Evolutionary conservation across 129 eudicot genomes (phyloP), one percentile per base, ranked within the genome.

Genomic region (Saposhnikovia divaricata): DNA sequence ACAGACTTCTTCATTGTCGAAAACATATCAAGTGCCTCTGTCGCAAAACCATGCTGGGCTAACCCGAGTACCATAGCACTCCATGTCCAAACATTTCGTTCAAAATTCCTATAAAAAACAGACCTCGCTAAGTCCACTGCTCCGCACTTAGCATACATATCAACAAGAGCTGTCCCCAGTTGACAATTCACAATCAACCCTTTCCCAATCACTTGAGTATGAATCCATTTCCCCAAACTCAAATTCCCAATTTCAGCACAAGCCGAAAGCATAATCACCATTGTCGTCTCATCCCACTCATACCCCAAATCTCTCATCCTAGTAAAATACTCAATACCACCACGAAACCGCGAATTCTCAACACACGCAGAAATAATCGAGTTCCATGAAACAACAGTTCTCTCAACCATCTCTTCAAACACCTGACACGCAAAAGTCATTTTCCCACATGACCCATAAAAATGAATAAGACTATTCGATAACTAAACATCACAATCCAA

Each of bases 91-190:
- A 88, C 93, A 37, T 87, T 92, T 14, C 85, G 66, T 14, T 72
- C 59, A 0, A 0, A 55, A 88, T 88, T 85, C 73, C 43, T 79
- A 28, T 84, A 77, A 15, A 92, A 92, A 28, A 92, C 89, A 66
- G 80, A 81, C n/a, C 69, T 71, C 2, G 97, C 89, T 25, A 38
- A 80, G 53, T 81, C 83, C 78, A 92, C 74, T 59, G 53, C 82
- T 21, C 97, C 97, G 80, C 95, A 86, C 61, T 92, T 92, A 0
- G 87, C 90, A 51, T 92, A 90, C 97, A 92, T 90, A 75, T 92
- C 89, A 78, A 90, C 88, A 70, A 92, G 87, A 45, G 93, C 74
- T 57, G 96, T 90, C 15, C 97, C 97, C 80, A 92, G 82, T 42
- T 78, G 83, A 70, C 86, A 87, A 59, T 79, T 85, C 21, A 88